These are phyloP conservation scores for Pythium scleroteichum DNA, from an alignment of 352 stramenopile species.

Conservation along the genomic window DNA sequence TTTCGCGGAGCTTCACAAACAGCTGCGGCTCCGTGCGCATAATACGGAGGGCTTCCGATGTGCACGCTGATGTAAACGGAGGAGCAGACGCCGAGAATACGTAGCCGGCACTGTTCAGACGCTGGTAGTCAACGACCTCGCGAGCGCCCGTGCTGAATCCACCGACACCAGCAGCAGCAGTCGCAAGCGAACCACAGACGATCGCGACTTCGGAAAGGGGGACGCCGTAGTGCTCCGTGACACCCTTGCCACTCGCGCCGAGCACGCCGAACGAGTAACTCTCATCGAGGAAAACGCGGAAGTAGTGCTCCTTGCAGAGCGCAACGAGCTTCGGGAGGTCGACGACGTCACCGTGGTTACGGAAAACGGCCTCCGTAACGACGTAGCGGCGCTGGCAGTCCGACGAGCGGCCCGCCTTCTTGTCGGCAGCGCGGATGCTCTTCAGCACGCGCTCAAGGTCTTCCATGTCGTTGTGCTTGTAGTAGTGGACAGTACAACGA, in stretches of 20 bases:
- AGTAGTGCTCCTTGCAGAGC: slow-evolving; percentile 91
- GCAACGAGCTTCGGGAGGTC: slow-evolving; percentile 92
- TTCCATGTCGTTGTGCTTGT: slow-evolving; percentile 98
- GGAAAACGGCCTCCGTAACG: slow-evolving; percentile 97
- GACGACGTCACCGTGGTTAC: slow-evolving; percentile 95
- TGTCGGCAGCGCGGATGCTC: slow-evolving; percentile 86
- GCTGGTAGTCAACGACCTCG: slow-evolving; percentile 98
- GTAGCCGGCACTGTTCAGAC: slow-evolving; percentile 97
- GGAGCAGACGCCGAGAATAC: slow-evolving; percentile 98
- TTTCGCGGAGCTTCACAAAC: slow-evolving; percentile 67
- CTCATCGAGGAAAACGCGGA: slow-evolving; percentile 89
- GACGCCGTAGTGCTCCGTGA: slow-evolving; percentile 83
- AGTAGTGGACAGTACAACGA: slow-evolving; percentile 93
- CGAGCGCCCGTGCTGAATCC: slow-evolving; percentile 96
- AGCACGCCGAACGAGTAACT: slow-evolving; percentile 94
- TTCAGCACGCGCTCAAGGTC: slow-evolving; percentile 94
- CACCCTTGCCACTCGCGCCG: slow-evolving; percentile 86
- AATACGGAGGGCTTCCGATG: slow-evolving; percentile 84
- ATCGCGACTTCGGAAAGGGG: slow-evolving; percentile 90
- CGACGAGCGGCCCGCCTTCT: slow-evolving; percentile 70
- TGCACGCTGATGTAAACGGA: slow-evolving; percentile 94
- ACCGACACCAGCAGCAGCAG: slow-evolving; percentile 92
- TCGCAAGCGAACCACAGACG: slow-evolving; percentile 93
- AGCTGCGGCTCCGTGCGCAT: slow-evolving; percentile 79
- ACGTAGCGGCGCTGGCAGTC: slow-evolving; percentile 95